Evolutionary conservation across 495 filamentous ascomycete genomes (phyloP), one percentile per base, ranked within the genome.

Genomic region (Emericellopsis terricola): DNA sequence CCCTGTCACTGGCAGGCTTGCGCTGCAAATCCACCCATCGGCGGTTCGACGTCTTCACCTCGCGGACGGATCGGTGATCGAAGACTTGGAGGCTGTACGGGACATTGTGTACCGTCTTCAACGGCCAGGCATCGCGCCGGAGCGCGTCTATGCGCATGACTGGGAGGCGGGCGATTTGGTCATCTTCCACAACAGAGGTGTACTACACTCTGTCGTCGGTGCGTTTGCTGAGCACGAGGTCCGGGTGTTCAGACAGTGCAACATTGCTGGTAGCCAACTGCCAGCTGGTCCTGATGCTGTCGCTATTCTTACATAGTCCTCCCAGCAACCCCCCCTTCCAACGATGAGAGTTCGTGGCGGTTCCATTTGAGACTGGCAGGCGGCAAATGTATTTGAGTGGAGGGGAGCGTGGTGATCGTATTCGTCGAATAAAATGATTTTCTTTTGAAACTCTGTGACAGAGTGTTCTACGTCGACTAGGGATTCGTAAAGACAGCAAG

Each of bases 101-200:
- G 68, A 74, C 18, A 73, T 71, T 29, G 66, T 79, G 19, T 70
- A 81, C 39, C 56, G 65, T 10, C 42, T 82, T 27, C 77, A 82
- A 50, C 59, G 78, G n/a, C 76, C 78, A 0, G 77, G 63, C 0
- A 81, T 81, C 38, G 67, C 62, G 14, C 76, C 78, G 1, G 49
- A 61, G 36, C 63, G 61, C 41, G 78, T 81, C 20, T 81, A 81
- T 50, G 51, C 74, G 8, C 73, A 81, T 50, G 77, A 81, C 41
- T 81, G 78, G 77, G 62, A 71, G 40, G 71, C 78, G 42, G 76
- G 77, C 6, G 76, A 80, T 42, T 51, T 80, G 34, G 78, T 81
- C 3, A 49, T 82, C 20, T 81, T 82, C 48, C 72, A 81, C 43
- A 81, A 81, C 46, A 68, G 74, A 8, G 77, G 76, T 1, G 63